These are phyloP conservation scores for Conticribra guillardii DNA, from an alignment of 108 stramenopile genomes.

Conservation along the genomic window DNA sequence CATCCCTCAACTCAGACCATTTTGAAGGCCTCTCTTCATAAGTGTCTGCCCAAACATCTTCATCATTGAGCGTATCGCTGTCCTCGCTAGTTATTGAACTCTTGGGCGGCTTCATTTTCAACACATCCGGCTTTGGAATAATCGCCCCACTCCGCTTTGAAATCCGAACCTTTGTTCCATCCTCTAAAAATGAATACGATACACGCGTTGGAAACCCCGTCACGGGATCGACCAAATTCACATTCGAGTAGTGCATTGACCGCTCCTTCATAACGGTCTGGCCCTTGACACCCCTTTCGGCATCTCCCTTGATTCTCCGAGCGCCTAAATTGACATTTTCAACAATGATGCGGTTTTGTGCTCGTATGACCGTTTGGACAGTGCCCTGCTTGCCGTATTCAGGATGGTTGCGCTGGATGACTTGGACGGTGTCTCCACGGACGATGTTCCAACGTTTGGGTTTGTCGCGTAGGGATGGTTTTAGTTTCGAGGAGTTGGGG, in stretches of 20 bases:
- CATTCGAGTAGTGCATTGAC: slow-evolving; percentile 90
- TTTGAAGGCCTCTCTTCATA: slow-evolving; percentile 49
- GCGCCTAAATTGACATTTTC: slow-evolving; percentile 90
- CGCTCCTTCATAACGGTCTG: slow-evolving; percentile 60
- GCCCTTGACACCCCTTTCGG: slow-evolving; percentile 68
- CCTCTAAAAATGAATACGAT: slow-evolving; percentile 75
- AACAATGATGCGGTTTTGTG: slow-evolving; percentile 88
- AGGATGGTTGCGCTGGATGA: slow-evolving; percentile 83
- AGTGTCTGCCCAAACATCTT: slow-evolving; percentile 77
- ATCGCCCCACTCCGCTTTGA: slow-evolving; percentile 90
- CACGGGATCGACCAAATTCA: slow-evolving; percentile 86
- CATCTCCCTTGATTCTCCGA: slow-evolving; percentile 71
- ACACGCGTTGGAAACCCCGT: slow-evolving; percentile 86
- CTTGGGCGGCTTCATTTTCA: slow-evolving; percentile 56
- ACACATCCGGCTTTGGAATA: slow-evolving; percentile 89
- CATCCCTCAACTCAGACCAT: slow-evolving; percentile 44
- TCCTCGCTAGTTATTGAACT: slow-evolving; percentile 74
- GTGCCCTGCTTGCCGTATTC: slow-evolving; percentile 90
- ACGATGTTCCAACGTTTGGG: slow-evolving; percentile 83
- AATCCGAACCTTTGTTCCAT: slow-evolving; percentile 96
- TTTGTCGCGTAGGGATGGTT: slow-evolving; percentile 32
- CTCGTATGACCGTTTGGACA: slow-evolving; percentile 76
- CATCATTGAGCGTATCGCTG: slow-evolving; percentile 69
- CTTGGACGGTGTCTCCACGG: slow-evolving; percentile 93
- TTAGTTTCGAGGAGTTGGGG: slow-evolving; percentile 41